Conservation (phyloP, 2,329 filamentous ascomycete genomes). For the Verticillium nubilum region DNA sequence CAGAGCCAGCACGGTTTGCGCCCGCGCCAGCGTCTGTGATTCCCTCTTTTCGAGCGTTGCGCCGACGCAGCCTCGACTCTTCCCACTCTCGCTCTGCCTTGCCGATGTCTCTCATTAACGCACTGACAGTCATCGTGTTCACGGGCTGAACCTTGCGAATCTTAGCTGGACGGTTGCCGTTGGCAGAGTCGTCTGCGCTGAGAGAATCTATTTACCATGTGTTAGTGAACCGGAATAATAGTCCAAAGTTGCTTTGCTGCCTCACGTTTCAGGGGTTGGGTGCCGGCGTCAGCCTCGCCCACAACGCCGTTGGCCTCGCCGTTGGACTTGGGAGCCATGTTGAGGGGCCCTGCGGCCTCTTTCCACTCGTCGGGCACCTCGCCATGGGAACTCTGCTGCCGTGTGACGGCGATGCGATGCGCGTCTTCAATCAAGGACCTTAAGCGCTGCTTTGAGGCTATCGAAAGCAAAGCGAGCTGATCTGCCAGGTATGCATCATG, state of each 20-base stretch:
- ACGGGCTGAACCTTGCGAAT: slow-evolving; percentile 42
- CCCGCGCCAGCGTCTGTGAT: slow-evolving; percentile 43
- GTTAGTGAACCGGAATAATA: slow-evolving; percentile 1
- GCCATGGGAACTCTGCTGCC: slow-evolving; percentile 76
- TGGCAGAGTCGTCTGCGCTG: slow-evolving; percentile 26
- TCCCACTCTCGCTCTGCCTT: slow-evolving; percentile 66
- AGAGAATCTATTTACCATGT: slow-evolving; percentile 12
- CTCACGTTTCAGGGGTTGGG: slow-evolving; percentile 58
- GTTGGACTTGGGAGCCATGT: slow-evolving; percentile 17
- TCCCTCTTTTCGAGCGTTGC: slow-evolving; percentile 57
- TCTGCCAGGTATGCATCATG: slow-evolving; percentile 73
- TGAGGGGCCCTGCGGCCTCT: slow-evolving; percentile 57
- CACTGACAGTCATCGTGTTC: slow-evolving; percentile 34
- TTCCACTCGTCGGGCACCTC: slow-evolving; percentile 71
- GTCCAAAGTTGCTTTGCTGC: slow-evolving; percentile 9
- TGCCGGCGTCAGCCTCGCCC: slow-evolving; percentile 46
- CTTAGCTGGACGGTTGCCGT: slow-evolving; percentile 40
- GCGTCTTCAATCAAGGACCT: slow-evolving; percentile 74
- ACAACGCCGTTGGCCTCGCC: slow-evolving; percentile 26
- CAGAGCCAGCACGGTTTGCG: slow-evolving; percentile 48
- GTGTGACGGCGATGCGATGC: slow-evolving; percentile 60
- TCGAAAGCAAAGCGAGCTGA: slow-evolving; percentile 74
- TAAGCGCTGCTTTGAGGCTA: slow-evolving; percentile 76
- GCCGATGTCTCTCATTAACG: slow-evolving; percentile 55
- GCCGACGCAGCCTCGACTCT: slow-evolving; percentile 63